Evolutionary conservation across 768 basidiomycete genomes (phyloP).

Genomic region (Rhodotorula babjevae): DNA sequence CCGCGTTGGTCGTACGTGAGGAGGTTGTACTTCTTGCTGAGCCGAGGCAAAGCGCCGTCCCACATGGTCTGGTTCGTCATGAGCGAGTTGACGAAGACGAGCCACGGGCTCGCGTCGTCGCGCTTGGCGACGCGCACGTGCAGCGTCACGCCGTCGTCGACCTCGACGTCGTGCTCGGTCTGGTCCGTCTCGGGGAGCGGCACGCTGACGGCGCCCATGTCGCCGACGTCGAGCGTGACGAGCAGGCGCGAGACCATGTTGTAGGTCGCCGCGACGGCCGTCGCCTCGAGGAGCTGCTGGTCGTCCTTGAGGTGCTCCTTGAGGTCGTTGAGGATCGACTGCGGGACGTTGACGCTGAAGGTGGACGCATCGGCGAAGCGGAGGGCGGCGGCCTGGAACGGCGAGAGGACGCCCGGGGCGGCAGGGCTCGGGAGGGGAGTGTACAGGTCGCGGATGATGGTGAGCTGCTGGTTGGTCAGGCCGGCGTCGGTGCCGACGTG

Average conservation of each 20-base stretch:
- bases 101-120: slow-evolving; percentile 33
- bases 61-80: slow-evolving; percentile 47
- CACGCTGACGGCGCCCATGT: slow-evolving; percentile 48
- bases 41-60: slow-evolving; percentile 41
- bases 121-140: slow-evolving; percentile 33
- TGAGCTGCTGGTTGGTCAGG: slow-evolving; percentile 56
- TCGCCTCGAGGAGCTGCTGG: slow-evolving; percentile 55
- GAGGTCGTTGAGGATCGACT: slow-evolving; percentile 50
- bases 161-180: slow-evolving; percentile 35
- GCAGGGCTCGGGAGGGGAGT: slow-evolving; percentile 49
- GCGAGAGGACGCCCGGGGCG: slow-evolving; percentile 48
- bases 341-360: slow-evolving; percentile 52
- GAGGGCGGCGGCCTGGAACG: slow-evolving; percentile 56
- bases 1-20: slow-evolving; percentile 47
- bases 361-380: slow-evolving; percentile 62
- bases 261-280: slow-evolving; percentile 53
- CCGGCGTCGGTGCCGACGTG: slow-evolving; percentile 53
- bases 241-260: slow-evolving; percentile 70
- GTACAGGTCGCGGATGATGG: slow-evolving; percentile 55
- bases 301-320: slow-evolving; percentile 45
- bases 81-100: slow-evolving; percentile 47
- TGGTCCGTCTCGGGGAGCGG: slow-evolving; percentile 36
- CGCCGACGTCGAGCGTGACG: slow-evolving; percentile 60
- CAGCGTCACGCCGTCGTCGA: slow-evolving; percentile 34
- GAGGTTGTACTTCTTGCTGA: slow-evolving; percentile 45